A percentile compares a stretch with the other conserved stretches of the same genome.
Conservation (phyloP, 2,329 filamentous ascomycete genomes). For the Talaromyces verruculosus region DNA sequence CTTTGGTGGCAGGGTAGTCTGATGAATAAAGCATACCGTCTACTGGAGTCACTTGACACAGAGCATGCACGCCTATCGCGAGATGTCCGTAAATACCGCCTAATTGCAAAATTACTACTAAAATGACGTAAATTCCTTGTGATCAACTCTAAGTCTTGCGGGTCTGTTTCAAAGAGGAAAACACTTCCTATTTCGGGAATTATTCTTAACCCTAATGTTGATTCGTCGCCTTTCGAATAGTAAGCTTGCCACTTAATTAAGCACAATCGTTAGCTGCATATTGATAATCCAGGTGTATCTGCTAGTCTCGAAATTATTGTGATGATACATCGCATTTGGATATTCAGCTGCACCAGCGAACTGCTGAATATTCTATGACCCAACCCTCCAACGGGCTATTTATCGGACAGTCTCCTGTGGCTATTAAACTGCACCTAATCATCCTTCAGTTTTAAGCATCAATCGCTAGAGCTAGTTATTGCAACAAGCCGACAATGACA, state of each 20-base stretch:
- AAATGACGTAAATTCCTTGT: not conserved
- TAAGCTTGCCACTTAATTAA: not conserved
- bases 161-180: constrained; percentile 8
- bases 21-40: not conserved
- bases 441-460: not conserved
- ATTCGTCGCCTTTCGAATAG: not conserved
- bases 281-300: not conserved
- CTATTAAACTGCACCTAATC: not conserved
- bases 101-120: no score
- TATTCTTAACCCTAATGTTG: not conserved
- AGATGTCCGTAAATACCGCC: not conserved
- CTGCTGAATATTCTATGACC: not conserved
- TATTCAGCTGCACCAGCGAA: not conserved
- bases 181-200: constrained; percentile 5
- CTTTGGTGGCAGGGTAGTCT: no score
- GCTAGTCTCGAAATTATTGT: not conserved
- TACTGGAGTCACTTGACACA: not conserved
- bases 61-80: not conserved
- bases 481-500: not conserved
- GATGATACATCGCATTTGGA: not conserved
- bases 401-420: not conserved
- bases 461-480: not conserved
- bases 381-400: not conserved
- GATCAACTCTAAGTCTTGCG: not conserved
- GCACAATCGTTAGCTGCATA: constrained; percentile 4